Evolutionary conservation across 1,284 basidiomycete genomes (phyloP).

Genomic region (Fistulinella cinereoalba): DNA sequence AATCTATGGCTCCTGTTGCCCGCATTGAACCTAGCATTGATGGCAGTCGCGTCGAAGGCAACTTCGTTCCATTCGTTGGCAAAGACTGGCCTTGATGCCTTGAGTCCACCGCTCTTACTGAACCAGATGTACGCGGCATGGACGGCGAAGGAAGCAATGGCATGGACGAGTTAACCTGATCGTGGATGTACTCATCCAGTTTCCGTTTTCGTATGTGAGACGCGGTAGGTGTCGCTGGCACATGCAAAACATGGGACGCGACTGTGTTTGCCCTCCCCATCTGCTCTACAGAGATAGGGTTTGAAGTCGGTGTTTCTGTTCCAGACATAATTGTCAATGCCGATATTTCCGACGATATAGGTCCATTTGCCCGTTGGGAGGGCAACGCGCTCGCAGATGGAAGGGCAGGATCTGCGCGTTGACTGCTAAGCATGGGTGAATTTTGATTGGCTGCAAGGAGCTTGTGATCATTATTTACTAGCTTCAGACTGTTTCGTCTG

Average conservation of each 20-base stretch:
- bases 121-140: conserved; percentile 16
- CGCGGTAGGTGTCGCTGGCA: conserved; percentile 17
- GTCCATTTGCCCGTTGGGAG: too few species aligned
- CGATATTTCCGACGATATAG: conserved; percentile 10
- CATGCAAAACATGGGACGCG: background rate
- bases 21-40: conserved; percentile 26
- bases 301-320: conserved; percentile 4
- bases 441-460: conserved; percentile 2
- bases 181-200: conserved; percentile 16
- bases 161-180: conserved; percentile 1
- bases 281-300: background rate
- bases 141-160: conserved; percentile 16
- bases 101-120: background rate
- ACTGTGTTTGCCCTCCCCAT: background rate
- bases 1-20: too few species aligned
- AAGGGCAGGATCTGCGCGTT: conserved; percentile 11
- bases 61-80: background rate
- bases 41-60: conserved; percentile 17
- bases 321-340: conserved; percentile 1
- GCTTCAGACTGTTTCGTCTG: conserved; percentile 10
- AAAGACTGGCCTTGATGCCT: conserved; percentile 12
- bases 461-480: background rate
- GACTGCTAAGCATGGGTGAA: conserved; percentile 1
- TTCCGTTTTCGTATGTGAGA: conserved; percentile 24
- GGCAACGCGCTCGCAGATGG: conserved; percentile 17